phyloP scores from a whole-genome alignment of 164 flowering plant species.

The Pachysandra terminalis region DNA sequence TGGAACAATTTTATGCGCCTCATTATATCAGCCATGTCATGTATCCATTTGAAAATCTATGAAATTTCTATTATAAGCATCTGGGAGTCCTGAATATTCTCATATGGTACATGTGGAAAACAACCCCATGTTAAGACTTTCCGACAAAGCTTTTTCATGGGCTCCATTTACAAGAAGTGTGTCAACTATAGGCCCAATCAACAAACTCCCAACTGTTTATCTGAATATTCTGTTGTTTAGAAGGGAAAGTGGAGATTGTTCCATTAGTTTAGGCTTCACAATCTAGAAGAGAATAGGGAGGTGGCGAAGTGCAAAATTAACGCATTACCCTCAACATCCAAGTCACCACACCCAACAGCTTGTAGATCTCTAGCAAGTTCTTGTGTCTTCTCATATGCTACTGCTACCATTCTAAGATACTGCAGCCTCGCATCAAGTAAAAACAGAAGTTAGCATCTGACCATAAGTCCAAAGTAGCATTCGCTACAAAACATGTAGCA shows the following conservation, averaged over 20 bases:
- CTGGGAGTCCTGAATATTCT: neutral
- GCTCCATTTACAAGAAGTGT: neutral
- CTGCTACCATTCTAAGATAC: constrained; percentile 96
- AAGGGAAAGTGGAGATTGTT: no score
- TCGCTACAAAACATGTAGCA: neutral
- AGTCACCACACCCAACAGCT: constrained; percentile 95
- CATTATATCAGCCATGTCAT: no score
- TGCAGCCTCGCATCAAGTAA: constrained; percentile 36
- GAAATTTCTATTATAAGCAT: no score
- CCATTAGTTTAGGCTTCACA: neutral
- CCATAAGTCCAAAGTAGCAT: constrained; percentile 8
- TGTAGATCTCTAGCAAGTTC: constrained; percentile 90
- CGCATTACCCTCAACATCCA: constrained; percentile 89
- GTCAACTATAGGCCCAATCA: neutral
- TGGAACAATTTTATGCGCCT: no score
- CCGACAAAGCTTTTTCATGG: neutral
- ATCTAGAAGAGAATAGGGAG: neutral
- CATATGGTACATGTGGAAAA: neutral
- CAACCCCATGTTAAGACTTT: neutral
- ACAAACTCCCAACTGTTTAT: neutral
- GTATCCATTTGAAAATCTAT: no score
- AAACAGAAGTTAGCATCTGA: constrained; percentile 22
- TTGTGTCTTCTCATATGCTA: constrained; percentile 93
- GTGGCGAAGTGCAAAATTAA: neutral
- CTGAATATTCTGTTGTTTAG: neutral